Base-by-base conservation (phyloP, 768 basidiomycete species). In the Phylloporus scabripes region DNA sequence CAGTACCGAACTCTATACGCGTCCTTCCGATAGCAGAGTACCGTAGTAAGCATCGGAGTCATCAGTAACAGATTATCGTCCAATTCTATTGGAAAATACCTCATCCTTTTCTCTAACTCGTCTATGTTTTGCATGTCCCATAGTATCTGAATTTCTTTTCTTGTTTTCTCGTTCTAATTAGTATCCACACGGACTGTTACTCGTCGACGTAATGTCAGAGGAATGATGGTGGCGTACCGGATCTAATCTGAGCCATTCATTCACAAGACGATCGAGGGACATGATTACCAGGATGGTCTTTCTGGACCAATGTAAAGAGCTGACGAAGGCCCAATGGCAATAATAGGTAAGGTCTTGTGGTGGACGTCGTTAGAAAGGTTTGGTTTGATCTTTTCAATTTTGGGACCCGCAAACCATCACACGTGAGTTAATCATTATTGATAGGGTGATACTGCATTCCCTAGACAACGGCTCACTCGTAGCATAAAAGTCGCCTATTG, bases 1-100 rank as follows among this genome's bases (percentile, higher is more conserved):
- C 89, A 20, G 91, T 94, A 5, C 91, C 91, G 64, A 94, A 94
- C 51, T 85, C 79, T 55, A 94, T 92, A 31, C 91, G 78, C 4
- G 69, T 69, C 56, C 86, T 87, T 58, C 11, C 31, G 32, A 31
- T 41, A 32, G 29, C 23, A 15, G 11, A 28, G 12, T 37, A 11
- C 38, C 26, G 20, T 8, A 31, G 23, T 18, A 2, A 46, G 23
- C 14, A 18, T 55, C 39, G 33, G 42, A 31, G 2, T 29, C 21
- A 24, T 48, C 20, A 48, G 15, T 4, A 4, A 6, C 26, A 33
- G n/a, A 5, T 31, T 15, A 14, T 18, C 39, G 23, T 29, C 17
- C 34, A 17, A 18, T 20, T 36, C 29, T 39, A 24, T 2, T 23
- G 5, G 11, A 42, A 33, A 42, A 34, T 54, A 74, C 75, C 68